These are phyloP conservation scores for Wallemia ichthyophaga DNA, from an alignment of 1,284 basidiomycete species.

Conservation along the genomic window DNA sequence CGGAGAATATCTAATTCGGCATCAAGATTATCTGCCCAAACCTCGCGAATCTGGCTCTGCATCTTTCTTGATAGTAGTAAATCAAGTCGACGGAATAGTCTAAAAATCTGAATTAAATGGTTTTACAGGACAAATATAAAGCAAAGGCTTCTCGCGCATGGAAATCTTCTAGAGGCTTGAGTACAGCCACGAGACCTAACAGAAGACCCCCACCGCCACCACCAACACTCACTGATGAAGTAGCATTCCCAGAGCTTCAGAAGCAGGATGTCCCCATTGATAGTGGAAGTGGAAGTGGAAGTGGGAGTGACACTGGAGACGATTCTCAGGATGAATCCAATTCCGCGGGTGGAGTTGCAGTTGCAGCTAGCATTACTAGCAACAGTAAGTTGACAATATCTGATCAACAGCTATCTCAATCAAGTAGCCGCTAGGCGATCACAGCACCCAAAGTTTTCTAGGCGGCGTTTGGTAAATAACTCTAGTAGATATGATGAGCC, in stretches of 20 bases:
- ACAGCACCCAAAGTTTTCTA: not conserved
- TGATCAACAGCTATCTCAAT: not conserved
- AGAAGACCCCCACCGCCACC: not conserved
- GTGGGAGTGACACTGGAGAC: not conserved
- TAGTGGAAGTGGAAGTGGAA: not conserved
- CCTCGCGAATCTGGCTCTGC: constrained; percentile 37
- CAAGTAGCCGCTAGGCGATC: not conserved
- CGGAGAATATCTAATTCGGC: constrained; percentile 66
- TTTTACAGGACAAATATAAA: constrained; percentile 1
- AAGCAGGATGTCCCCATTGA: not conserved
- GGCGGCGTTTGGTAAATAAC: not conserved
- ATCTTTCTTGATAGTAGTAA: not conserved
- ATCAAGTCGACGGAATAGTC: not conserved
- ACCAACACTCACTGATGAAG: not conserved
- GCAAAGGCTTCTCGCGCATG: not conserved
- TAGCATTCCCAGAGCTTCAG: not conserved
- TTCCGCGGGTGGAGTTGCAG: not conserved
- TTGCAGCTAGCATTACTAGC: not conserved
- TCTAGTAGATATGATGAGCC: not conserved
- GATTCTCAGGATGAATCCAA: not conserved
- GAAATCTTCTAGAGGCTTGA: not conserved
- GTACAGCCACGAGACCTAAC: not conserved
- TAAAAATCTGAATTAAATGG: not conserved
- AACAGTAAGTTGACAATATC: not conserved
- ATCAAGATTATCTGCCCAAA: constrained; percentile 83